Conservation (phyloP, 768 basidiomycete genomes). For the Cystobasidium tubakii region DNA sequence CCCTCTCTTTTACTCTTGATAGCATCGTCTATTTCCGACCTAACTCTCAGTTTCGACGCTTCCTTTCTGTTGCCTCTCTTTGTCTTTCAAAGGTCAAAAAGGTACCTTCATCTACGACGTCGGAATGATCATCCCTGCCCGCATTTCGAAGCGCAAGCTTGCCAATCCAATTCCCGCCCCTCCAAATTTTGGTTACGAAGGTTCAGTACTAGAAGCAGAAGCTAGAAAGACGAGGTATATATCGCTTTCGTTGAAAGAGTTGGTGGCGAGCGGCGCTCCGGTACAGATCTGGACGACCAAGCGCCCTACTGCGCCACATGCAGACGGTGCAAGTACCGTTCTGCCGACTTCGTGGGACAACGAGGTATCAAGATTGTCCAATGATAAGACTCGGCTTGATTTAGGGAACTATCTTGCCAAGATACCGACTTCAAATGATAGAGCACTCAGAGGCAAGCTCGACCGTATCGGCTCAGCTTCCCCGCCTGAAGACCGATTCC, state of each 20-base stretch:
- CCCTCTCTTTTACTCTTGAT: too few species aligned
- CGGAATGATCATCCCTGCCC: background rate
- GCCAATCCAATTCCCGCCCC: constrained; percentile 12
- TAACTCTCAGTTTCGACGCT: too few species aligned
- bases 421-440: constrained; percentile 5
- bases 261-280: background rate
- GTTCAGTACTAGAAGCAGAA: background rate
- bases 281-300: background rate
- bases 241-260: background rate
- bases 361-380: background rate
- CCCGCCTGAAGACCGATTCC: background rate
- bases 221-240: constrained; percentile 5
- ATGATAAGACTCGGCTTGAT: background rate
- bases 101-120: background rate
- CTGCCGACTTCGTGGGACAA: background rate
- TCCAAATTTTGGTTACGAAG: background rate
- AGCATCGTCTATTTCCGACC: too few species aligned
- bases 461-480: background rate
- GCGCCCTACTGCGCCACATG: background rate
- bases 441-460: background rate
- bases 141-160: constrained; percentile 30
- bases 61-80: too few species aligned
- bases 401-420: background rate
- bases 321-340: background rate
- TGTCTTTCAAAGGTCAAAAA: too few species aligned